phyloP scores from a whole-genome alignment of 192 early-diverging fungal genomes.

The Obelidium mucronatum region DNA sequence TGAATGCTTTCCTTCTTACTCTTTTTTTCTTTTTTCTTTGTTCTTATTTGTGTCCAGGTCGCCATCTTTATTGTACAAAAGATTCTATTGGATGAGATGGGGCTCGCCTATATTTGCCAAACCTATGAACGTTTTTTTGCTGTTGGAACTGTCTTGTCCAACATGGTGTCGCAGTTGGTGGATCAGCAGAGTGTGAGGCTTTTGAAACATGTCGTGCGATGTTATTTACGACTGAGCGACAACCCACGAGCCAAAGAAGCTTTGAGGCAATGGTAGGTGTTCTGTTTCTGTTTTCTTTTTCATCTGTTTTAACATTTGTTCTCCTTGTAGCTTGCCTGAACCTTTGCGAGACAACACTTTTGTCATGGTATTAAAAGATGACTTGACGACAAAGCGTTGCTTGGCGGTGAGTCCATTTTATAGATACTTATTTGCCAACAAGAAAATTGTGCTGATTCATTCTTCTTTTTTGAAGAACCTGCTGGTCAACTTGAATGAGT shows the following conservation, averaged over 20 bases:
- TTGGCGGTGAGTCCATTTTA: constrained; percentile 50
- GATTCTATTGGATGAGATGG: constrained; percentile 93
- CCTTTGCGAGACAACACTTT: constrained; percentile 90
- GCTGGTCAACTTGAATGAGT: constrained; percentile 27
- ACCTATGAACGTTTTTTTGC: constrained; percentile 94
- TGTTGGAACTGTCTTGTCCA: constrained; percentile 91
- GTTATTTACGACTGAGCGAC: constrained; percentile 91
- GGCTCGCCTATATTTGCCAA: constrained; percentile 88
- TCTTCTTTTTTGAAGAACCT: constrained; percentile 8
- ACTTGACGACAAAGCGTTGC: constrained; percentile 87
- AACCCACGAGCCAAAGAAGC: constrained; percentile 92
- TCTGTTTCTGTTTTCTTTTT: background rate
- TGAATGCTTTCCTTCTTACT: background rate
- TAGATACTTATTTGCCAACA: background rate
- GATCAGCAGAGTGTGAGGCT: constrained; percentile 83
- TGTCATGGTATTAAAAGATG: constrained; percentile 83
- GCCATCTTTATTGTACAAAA: constrained; percentile 99
- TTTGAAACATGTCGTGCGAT: constrained; percentile 93
- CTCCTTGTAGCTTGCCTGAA: constrained; percentile 67
- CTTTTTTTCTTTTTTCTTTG: background rate
- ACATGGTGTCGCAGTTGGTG: constrained; percentile 92
- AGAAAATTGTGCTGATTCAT: background rate
- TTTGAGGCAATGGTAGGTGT: constrained; percentile 74
- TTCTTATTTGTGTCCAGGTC: constrained; percentile 45
- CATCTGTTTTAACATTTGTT: background rate